Base-by-base conservation (phyloP, 495 filamentous ascomycete species). In the Aspergillus indologenus region DNA sequence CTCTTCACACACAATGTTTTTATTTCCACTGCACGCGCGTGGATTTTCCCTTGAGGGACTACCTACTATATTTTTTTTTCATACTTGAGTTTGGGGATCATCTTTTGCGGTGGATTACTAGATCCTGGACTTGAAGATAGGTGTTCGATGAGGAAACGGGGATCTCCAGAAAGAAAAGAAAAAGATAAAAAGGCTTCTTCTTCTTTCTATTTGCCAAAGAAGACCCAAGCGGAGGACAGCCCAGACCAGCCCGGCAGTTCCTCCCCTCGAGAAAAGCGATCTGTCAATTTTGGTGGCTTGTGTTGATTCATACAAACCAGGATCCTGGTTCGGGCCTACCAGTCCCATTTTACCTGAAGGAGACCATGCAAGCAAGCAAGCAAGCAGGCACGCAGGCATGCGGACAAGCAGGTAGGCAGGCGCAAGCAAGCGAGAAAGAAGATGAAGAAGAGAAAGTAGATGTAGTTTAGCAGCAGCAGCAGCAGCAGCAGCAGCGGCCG, bases 261-360 rank as follows among this genome's bases (percentile, higher is more conserved):
- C 5, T 40, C 6, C 24, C 26, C 5, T 40, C 6, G 54, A 59
- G 40, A 53, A 60, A 60, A 53, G 50, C 51, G 64, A 66, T 66
- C 63, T 66, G 57, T 66, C 63, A 66, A 58, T 58, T 66, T 45
- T 45, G 49, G 59, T 64, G 58, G 59, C 62, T 65, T 50, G 45
- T 55, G 48, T 52, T 56, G 50, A 63, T 56, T 53, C 58, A 47
- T 57, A 48, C 34, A 56, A 60, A 52, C 61, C 45, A 54, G 58
- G 54, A 64, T 54, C 54, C 53, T 53, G 53, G 56, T 54, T 51
- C 50, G 56, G 50, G 57, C 22, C 55, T 40, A n/a, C 53, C 44
- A 53, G 54, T 40, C 45, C 52, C 53, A 60, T 31, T 57, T 58
- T 22, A 55, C 29, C 57, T 58, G 60, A 51, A 61, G 59, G 47